Base-by-base conservation (phyloP, 768 basidiomycete genomes). In the Guyanaporus albipodus region DNA sequence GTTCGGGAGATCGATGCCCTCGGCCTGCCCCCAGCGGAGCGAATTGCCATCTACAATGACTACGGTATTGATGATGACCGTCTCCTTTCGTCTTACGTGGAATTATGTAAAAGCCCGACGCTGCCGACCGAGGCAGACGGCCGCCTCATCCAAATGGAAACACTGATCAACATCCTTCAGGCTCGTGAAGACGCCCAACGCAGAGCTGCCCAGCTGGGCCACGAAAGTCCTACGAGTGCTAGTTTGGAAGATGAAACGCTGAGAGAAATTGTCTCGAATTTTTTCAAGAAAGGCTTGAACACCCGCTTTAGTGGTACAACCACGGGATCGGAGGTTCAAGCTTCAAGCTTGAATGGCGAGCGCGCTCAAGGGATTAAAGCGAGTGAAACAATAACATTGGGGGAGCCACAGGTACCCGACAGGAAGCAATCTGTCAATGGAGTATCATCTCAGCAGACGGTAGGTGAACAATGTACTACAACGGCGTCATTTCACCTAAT, bases 31-130 rank as follows among this genome's bases (percentile, higher is more conserved):
- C 70, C 74, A 4, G 73, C 83, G 0, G 71, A 79, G 1, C 75
- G 79, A 12, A 76, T 86, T 39, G 69, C 73, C 0, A 60, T 81
- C 1, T 87, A 85, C 50, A 80, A 82, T 9, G 60, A 63, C 5
- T 73, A 77, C 53, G 60, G 70, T 0, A 73, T 86, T 41, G 76
- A 81, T 32, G 65, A 68, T 31, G 67, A 70, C 18, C 67, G 77
- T 17, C 75, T 86, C 22, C 54, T 81, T 18, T 72, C 74, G 0
- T 67, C 76, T 0, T 87, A 82, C 43, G 69, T 73, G 2, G 66
- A 70, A 0, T 67, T 87, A 0, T 80, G 80, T 54, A 69, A 69
- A 24, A 76, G 83, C 0, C 71, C 75, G 0, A 72, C 74, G 0
- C 67, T 83, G 0, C 69, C 83, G 4, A 69, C 67, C 0, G 60